Percentiles rank a stretch among this genome's conserved stretches.
Evolutionary conservation across 2,329 filamentous ascomycete genomes (phyloP).

Genomic region (Calycina marina): DNA sequence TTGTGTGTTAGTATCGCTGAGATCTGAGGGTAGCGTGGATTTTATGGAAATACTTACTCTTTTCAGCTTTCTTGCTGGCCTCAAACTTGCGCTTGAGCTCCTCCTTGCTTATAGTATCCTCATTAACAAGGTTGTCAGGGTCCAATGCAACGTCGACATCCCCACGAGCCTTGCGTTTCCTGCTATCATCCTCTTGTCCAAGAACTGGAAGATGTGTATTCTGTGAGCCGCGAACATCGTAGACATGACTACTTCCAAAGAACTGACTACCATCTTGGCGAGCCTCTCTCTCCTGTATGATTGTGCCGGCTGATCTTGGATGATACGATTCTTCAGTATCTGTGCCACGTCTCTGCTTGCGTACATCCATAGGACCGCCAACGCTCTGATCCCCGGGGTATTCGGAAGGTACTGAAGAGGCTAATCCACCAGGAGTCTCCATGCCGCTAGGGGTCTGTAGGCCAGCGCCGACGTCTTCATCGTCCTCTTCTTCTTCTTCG

Average conservation of each 20-base stretch:
- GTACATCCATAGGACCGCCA: constrained; percentile 76
- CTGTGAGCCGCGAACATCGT: constrained; percentile 58
- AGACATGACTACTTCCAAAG: constrained; percentile 88
- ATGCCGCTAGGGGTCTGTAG: constrained; percentile 62
- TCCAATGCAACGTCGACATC: constrained; percentile 91
- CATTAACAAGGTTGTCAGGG: constrained; percentile 59
- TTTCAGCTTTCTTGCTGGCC: constrained; percentile 46
- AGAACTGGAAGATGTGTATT: constrained; percentile 53
- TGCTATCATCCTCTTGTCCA: constrained; percentile 60
- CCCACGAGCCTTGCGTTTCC: constrained; percentile 90
- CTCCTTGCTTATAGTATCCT: constrained; percentile 72
- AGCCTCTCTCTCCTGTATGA: constrained; percentile 78
- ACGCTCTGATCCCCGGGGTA: constrained; percentile 62
- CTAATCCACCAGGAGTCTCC: constrained; percentile 69
- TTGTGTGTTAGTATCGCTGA: neutral
- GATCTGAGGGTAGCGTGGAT: neutral
- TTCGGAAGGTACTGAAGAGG: constrained; percentile 69
- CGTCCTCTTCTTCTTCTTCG: constrained; percentile 50
- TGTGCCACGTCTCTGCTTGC: constrained; percentile 71
- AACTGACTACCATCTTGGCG: constrained; percentile 64
- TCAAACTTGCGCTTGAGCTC: constrained; percentile 73
- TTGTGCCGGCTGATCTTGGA: constrained; percentile 71
- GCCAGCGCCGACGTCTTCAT: constrained; percentile 48
- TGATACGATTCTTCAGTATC: constrained; percentile 71
- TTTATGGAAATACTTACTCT: constrained; percentile 25